These are phyloP conservation scores for Globisporangium apiculatum DNA, from an alignment of 352 stramenopile genomes.

Conservation along the genomic window DNA sequence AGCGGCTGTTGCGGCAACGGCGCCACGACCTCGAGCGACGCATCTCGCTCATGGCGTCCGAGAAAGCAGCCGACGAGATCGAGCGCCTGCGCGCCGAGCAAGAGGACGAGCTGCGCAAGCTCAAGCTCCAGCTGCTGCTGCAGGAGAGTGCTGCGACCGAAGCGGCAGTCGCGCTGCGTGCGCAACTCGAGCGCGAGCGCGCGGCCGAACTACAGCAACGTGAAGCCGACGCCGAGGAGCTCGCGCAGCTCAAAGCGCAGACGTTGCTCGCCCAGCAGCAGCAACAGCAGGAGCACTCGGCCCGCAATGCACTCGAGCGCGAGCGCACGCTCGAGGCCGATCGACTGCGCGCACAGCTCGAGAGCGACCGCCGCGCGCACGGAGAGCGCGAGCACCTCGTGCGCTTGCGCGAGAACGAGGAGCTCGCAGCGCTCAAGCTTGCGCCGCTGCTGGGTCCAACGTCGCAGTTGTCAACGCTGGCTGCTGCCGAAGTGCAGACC, in stretches of 20 bases:
- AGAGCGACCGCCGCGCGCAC: conserved; percentile 31
- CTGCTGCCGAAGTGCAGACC: too few species aligned
- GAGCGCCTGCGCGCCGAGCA: conserved; percentile 63
- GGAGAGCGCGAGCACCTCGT: conserved; percentile 36
- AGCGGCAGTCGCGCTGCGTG: conserved; percentile 32
- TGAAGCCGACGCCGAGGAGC: conserved; percentile 43
- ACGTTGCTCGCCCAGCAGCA: conserved; percentile 49
- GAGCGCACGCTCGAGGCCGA: conserved; percentile 27
- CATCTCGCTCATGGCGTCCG: conserved; percentile 74
- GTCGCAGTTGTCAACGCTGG: conserved; percentile 6
- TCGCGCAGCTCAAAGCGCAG: conserved; percentile 46
- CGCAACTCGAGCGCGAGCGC: conserved; percentile 37
- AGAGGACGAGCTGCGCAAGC: conserved; percentile 53
- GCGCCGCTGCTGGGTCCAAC: conserved; percentile 25
- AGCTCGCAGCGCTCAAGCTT: conserved; percentile 46
- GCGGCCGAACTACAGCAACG: conserved; percentile 36
- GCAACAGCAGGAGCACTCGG: conserved; percentile 18
- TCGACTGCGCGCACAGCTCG: conserved; percentile 32
- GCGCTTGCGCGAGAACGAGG: conserved; percentile 55
- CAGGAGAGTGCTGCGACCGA: conserved; percentile 44
- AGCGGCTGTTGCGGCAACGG: conserved; percentile 28
- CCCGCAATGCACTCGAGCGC: conserved; percentile 28
- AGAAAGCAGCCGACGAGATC: conserved; percentile 79
- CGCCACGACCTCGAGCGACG: conserved; percentile 67
- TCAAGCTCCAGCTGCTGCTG: conserved; percentile 58